A percentile compares a stretch with the other conserved stretches of the same genome.
Conservation (phyloP, 1,284 basidiomycete species). For the Tilletia caries region DNA sequence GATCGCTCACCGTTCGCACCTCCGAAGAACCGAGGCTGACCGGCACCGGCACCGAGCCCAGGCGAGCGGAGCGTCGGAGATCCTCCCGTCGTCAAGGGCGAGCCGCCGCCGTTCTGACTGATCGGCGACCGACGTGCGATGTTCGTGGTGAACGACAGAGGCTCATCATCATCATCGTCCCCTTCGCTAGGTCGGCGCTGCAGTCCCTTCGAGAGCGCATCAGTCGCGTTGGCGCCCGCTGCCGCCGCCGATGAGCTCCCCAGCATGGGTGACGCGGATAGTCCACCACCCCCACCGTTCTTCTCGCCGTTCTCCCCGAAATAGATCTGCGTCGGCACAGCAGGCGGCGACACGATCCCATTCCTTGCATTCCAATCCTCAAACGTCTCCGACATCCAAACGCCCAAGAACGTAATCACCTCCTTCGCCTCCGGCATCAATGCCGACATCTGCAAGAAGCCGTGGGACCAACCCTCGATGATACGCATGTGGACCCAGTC, state of each 20-base stretch:
- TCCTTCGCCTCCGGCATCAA: slow-evolving; percentile 77
- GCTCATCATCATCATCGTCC: slow-evolving; percentile 43
- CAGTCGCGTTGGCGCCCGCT: slow-evolving; percentile 18
- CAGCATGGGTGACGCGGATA: too few relatives aligned
- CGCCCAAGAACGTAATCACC: slow-evolving; percentile 82
- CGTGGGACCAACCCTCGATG: slow-evolving; percentile 52
- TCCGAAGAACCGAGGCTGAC: too few relatives aligned
- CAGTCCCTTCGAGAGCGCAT: slow-evolving; percentile 15
- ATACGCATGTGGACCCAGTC: slow-evolving; percentile 87
- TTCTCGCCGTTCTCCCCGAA: slow-evolving; percentile 2
- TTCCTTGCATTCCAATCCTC: slow-evolving; percentile 46
- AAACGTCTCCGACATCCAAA: slow-evolving; percentile 84
- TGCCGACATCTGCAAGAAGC: slow-evolving; percentile 71
- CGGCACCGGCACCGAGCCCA: neutral
- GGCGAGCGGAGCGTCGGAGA: slow-evolving; percentile 14
- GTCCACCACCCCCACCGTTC: too few relatives aligned
- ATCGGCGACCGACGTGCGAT: slow-evolving; percentile 28
- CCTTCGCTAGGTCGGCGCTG: slow-evolving; percentile 21
- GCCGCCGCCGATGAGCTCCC: too few relatives aligned
- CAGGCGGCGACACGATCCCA: slow-evolving; percentile 14
- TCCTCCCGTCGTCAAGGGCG: slow-evolving; percentile 18
- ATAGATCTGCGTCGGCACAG: slow-evolving; percentile 8
- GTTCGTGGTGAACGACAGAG: slow-evolving; percentile 45
- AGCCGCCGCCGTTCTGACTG: neutral
- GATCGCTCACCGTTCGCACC: too few relatives aligned